Base-by-base conservation (phyloP, 1,284 basidiomycete genomes). In the Neotropicomus parvogracilis region DNA sequence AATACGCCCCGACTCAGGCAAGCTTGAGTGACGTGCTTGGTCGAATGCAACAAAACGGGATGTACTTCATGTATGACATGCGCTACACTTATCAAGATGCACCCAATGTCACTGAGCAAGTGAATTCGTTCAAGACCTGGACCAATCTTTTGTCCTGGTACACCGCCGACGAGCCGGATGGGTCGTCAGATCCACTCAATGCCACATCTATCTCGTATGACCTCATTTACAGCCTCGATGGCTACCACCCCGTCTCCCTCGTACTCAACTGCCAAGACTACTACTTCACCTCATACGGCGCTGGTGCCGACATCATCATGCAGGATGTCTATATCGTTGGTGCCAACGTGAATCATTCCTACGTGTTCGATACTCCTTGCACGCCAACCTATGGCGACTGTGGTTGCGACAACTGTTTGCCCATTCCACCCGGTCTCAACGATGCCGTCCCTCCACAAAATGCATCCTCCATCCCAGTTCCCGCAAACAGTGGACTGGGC, bases 41-140 rank as follows among this genome's bases (percentile, higher is more conserved):
- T 58, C 73, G 75, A 35, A 86, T 88, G 80, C 77, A 85, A 60
- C 74, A 83, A 55, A 75, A 79, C 1, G 85, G 84, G 0, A 58
- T 90, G 21, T 88, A 83, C 57, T 70, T 87, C 35, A 85, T 88
- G 78, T 88, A 88, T 52, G 85, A 88, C 59, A 88, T 89, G 85
- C 75, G 85, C 58, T 71, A 67, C 55, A 73, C 72, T 3, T 88
- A 88, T 64, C 77, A 74, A 73, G 79, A 88, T 56, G 57, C 66
- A 14, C 74, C 77, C 14, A 72, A 76, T 6, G 79, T 89, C 17
- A 80, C 77, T 0, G 75, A 75, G 46, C 74, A 89, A 67, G 84
- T 89, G 16, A 80, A 84, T 52, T 70, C 65, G 32, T 75, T 88
- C 68, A 85, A 83, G 61, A 74, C 74, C 32, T 77, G 84, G 34